phyloP scores from a whole-genome alignment of 176 grass and related monocot species.

The Cenchrus fungigraminus region DNA sequence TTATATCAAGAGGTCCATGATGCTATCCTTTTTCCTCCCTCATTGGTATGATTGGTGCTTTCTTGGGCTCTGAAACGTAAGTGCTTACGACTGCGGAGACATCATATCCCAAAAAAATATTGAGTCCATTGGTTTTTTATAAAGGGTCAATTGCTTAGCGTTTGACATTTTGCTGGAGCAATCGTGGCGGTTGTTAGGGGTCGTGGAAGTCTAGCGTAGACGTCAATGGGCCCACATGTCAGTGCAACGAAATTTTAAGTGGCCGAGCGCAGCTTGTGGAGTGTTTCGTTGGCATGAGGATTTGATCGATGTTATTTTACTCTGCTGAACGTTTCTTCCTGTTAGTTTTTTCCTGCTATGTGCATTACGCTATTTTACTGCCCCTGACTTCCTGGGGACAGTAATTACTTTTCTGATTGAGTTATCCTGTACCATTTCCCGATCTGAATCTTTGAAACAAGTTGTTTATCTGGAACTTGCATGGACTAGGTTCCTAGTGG shows the following conservation, averaged over 20 bases:
- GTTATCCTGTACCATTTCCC: slow-evolving; percentile 3
- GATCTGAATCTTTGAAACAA: slow-evolving; percentile 4
- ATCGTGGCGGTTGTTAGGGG: not conserved
- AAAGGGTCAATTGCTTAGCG: slow-evolving; percentile 2
- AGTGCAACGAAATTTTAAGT: not conserved
- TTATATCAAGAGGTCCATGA: not conserved
- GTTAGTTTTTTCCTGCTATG: not conserved
- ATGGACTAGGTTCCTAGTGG: not conserved
- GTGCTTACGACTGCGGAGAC: slow-evolving; percentile 31
- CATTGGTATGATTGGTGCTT: slow-evolving; percentile 14
- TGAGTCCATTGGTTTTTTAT: slow-evolving; percentile 23
- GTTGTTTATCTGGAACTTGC: not conserved
- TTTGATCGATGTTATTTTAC: slow-evolving; percentile 18
- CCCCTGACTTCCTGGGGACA: not conserved
- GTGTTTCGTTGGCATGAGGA: not conserved
- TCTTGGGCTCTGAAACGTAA: slow-evolving; percentile 35
- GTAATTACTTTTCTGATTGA: not conserved
- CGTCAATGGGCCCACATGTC: slow-evolving; percentile 8
- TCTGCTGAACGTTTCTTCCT: not conserved
- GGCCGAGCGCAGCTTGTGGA: not conserved
- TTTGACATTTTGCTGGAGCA: slow-evolving; percentile 25
- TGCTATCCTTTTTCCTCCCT: not conserved
- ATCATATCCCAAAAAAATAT: not conserved
- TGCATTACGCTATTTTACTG: not conserved
- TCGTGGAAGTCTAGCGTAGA: not conserved